A percentile compares a stretch with the other conserved stretches of the same genome.
phyloP scores from a whole-genome alignment of 345 rosid species.

The Diplotaxis tenuifolia region DNA sequence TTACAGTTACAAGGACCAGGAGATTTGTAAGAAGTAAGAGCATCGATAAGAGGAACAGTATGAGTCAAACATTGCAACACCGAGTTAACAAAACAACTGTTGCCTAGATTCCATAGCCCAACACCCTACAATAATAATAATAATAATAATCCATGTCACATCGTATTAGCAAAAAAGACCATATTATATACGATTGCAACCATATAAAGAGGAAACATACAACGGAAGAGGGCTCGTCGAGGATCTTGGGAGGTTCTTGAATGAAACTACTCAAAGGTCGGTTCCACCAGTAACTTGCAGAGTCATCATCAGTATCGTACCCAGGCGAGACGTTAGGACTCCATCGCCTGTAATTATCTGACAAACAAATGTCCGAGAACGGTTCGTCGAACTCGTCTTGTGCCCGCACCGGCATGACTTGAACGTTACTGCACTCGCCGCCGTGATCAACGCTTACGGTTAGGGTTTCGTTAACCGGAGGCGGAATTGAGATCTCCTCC shows the following conservation, averaged over 20 bases:
- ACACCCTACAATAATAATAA: slow-evolving; percentile 79
- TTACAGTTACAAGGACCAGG: slow-evolving; percentile 48
- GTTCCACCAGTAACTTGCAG: neutral
- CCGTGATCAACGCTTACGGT: neutral
- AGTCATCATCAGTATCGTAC: neutral
- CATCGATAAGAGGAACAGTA: slow-evolving; percentile 65
- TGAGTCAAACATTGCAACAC: slow-evolving; percentile 90
- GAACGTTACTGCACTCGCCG: neutral
- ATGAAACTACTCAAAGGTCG: neutral
- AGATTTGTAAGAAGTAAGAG: slow-evolving; percentile 47
- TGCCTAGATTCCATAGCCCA: slow-evolving; percentile 75
- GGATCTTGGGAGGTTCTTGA: neutral
- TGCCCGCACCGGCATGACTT: no score
- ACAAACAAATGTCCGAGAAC: neutral
- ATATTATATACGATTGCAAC: no score
- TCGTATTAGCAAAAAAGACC: neutral
- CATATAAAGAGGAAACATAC: slow-evolving; percentile 30
- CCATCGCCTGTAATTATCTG: neutral
- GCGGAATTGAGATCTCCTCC: neutral
- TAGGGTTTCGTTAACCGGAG: slow-evolving; percentile 2
- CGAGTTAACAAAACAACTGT: slow-evolving; percentile 82
- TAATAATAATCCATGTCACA: neutral
- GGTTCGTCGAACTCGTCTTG: neutral
- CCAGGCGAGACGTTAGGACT: slow-evolving; percentile 2
- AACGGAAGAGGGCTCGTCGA: slow-evolving; percentile 24